These are phyloP conservation scores for Gryganskiella cystojenkinii DNA, from an alignment of 192 early-diverging fungal genomes.

Conservation along the genomic window DNA sequence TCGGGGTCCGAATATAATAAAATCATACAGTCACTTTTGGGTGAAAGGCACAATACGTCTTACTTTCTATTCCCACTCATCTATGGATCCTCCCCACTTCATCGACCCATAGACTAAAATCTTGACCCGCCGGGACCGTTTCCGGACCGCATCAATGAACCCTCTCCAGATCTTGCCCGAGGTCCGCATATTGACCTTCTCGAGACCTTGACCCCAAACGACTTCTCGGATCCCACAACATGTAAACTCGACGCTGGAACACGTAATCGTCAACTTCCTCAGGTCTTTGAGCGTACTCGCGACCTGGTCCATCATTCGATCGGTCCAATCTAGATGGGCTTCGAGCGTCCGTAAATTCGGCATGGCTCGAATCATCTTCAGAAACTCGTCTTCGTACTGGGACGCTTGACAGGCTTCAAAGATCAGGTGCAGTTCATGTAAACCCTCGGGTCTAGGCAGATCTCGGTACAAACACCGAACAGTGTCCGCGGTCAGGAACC, in stretches of 20 bases:
- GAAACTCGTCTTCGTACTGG: constrained; percentile 44
- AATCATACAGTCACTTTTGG: too few relatives aligned
- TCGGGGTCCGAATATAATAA: too few relatives aligned
- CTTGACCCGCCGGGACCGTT: constrained; percentile 35
- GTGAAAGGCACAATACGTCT: background rate
- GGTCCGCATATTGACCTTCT: constrained; percentile 49
- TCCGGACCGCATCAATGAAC: constrained; percentile 38
- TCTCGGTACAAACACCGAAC: constrained; percentile 14
- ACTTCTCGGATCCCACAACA: constrained; percentile 20
- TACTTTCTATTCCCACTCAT: constrained; percentile 35
- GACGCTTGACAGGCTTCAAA: constrained; percentile 49
- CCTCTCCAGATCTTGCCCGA: constrained; percentile 43
- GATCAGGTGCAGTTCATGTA: constrained; percentile 37
- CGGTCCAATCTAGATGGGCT: constrained; percentile 40
- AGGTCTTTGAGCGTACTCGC: constrained; percentile 22
- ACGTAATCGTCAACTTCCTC: constrained; percentile 33
- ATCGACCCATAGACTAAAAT: constrained; percentile 49
- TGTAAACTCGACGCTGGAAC: constrained; percentile 21
- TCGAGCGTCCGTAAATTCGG: constrained; percentile 30
- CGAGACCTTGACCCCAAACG: constrained; percentile 30
- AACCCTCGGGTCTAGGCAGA: constrained; percentile 18
- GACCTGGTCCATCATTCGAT: constrained; percentile 50
- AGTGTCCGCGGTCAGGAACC: constrained; percentile 20
- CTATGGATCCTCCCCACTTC: constrained; percentile 51
- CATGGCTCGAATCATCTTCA: constrained; percentile 43